Evolutionary conservation across 2,329 filamentous ascomycete species (phyloP).

Genomic region (Phyllosticta paracitricarpa): DNA sequence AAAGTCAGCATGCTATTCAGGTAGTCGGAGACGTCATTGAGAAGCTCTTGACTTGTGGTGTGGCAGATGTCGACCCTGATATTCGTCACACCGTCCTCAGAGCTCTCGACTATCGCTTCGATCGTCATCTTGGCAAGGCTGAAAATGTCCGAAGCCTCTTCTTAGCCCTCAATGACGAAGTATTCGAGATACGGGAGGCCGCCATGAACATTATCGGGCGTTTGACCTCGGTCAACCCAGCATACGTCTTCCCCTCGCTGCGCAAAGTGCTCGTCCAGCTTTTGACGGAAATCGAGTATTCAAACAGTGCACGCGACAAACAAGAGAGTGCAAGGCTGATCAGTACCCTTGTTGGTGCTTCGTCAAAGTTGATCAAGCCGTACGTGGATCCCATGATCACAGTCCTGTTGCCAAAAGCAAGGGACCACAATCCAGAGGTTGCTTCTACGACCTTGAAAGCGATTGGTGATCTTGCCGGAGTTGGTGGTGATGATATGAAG

Average conservation of each 20-base stretch:
- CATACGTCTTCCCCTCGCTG: conserved; percentile 92
- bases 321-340: conserved; percentile 93
- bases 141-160: conserved; percentile 96
- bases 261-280: conserved; percentile 94
- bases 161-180: conserved; percentile 88
- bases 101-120: conserved; percentile 86
- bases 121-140: conserved; percentile 90
- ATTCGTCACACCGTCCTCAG: conserved; percentile 83
- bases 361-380: conserved; percentile 84
- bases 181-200: conserved; percentile 85
- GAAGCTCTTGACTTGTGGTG: conserved; percentile 86
- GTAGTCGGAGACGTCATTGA: conserved; percentile 98
- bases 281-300: conserved; percentile 91
- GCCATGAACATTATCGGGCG: conserved; percentile 95
- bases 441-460: conserved; percentile 92
- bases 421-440: conserved; percentile 74
- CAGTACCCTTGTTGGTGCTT: conserved; percentile 85
- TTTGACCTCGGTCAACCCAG: conserved; percentile 81
- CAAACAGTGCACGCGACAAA: conserved; percentile 86
- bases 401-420: conserved; percentile 86
- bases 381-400: conserved; percentile 96
- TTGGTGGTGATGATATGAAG: conserved; percentile 89
- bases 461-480: conserved; percentile 85
- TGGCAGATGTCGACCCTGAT: conserved; percentile 78
- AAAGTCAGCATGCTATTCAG: conserved; percentile 90